Evolutionary conservation across 2,329 filamentous ascomycete genomes (phyloP).

Genomic region (Stemphylium beticola): DNA sequence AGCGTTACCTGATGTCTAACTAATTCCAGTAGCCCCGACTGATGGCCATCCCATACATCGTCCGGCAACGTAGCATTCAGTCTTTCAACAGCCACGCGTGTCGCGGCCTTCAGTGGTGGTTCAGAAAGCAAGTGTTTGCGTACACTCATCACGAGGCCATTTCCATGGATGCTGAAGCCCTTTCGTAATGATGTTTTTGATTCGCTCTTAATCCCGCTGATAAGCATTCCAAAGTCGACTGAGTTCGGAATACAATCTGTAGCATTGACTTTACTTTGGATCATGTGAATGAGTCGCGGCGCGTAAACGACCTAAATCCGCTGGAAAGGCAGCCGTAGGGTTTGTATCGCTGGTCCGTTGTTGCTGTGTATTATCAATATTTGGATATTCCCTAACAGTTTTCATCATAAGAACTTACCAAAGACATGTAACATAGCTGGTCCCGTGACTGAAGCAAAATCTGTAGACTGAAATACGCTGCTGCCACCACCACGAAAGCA

Average conservation of each 20-base stretch:
- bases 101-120: slow-evolving; percentile 45
- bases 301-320: slow-evolving; percentile 53
- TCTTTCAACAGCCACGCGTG: slow-evolving; percentile 42
- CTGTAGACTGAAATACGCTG: slow-evolving; percentile 8
- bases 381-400: too few relatives aligned
- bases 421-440: slow-evolving; percentile 18
- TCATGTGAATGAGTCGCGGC: slow-evolving; percentile 44
- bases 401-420: slow-evolving; percentile 7
- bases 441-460: slow-evolving; percentile 15
- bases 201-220: slow-evolving; percentile 31
- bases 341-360: slow-evolving; percentile 47
- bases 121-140: slow-evolving; percentile 45
- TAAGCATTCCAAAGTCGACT: slow-evolving; percentile 38
- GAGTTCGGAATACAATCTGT: slow-evolving; percentile 50
- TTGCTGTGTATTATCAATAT: not conserved
- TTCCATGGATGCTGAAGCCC: slow-evolving; percentile 43
- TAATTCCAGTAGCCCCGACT: slow-evolving; percentile 24
- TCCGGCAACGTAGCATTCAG: slow-evolving; percentile 33
- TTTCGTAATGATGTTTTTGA: slow-evolving; percentile 22
- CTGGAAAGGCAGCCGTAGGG: slow-evolving; percentile 50
- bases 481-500: not conserved
- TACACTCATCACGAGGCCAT: slow-evolving; percentile 47
- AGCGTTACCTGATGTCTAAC: slow-evolving; percentile 43
- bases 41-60: slow-evolving; percentile 4
- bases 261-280: slow-evolving; percentile 49